Conservation (phyloP, 2,329 filamentous ascomycete genomes). For the Alternaria sp. region DNA sequence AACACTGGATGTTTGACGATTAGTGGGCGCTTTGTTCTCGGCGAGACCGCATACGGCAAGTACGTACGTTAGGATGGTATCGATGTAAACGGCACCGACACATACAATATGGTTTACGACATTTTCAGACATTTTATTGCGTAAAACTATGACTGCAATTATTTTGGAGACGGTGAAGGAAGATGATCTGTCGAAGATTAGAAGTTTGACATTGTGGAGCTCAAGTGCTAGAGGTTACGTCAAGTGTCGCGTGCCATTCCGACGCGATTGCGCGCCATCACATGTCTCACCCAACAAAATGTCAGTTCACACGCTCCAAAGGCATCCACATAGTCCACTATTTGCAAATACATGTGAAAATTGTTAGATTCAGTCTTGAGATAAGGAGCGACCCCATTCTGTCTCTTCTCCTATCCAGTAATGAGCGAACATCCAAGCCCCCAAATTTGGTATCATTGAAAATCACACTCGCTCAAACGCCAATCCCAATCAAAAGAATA, state of each 20-base stretch:
- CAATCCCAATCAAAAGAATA: constrained; percentile 9
- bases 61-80: constrained; percentile 63
- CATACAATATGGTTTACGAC: constrained; percentile 64
- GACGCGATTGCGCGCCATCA: constrained; percentile 3
- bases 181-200: neutral
- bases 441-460: constrained; percentile 27
- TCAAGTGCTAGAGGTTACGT: constrained; percentile 9
- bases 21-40: neutral
- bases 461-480: constrained; percentile 29
- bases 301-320: neutral
- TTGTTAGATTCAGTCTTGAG: neutral
- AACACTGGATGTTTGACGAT: constrained; percentile 57
- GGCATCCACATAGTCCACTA: rapidly evolving
- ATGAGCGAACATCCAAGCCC: constrained; percentile 23
- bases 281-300: neutral
- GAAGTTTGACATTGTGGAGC: constrained; percentile 12
- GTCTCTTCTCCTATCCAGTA: constrained; percentile 6
- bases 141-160: neutral
- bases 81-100: constrained; percentile 74
- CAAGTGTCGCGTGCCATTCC: constrained; percentile 6
- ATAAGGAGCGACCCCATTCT: neutral
- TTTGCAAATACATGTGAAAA: neutral
- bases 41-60: neutral
- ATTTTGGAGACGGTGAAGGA: neutral
- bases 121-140: neutral